A percentile compares a stretch with the other conserved stretches of the same genome.
Evolutionary conservation across 345 rosid species (phyloP).

Genomic region (Populus alba): DNA sequence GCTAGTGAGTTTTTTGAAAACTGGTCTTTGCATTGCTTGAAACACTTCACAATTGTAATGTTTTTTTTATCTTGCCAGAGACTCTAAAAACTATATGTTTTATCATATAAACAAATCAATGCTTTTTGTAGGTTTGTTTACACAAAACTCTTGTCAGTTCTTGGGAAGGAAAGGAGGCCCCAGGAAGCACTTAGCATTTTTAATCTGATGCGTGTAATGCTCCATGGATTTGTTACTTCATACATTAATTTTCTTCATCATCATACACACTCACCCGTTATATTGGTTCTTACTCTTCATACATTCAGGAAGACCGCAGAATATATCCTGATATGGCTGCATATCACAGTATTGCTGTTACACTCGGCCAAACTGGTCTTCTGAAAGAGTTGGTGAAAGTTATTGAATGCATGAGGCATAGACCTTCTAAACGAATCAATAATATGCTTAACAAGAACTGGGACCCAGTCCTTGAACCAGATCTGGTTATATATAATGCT

Average conservation of each 20-base stretch:
- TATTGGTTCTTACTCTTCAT: conserved; percentile 28
- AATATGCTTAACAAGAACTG: conserved; percentile 54
- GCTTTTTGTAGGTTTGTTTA: conserved; percentile 77
- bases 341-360: conserved; percentile 72
- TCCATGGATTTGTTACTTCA: conserved; percentile 13
- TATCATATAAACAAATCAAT: not conserved
- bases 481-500: conserved; percentile 86
- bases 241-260: not conserved
- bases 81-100: not conserved
- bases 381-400: conserved; percentile 65
- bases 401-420: conserved; percentile 77
- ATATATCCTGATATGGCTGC: conserved; percentile 93
- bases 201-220: conserved; percentile 73
- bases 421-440: conserved; percentile 48
- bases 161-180: conserved; percentile 68
- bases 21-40: not conserved
- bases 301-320: conserved; percentile 61
- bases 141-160: conserved; percentile 81
- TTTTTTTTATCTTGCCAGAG: not conserved
- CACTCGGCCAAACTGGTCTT: conserved; percentile 86
- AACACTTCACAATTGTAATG: not conserved
- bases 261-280: not conserved
- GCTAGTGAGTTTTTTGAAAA: too few relatives aligned
- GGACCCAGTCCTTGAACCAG: conserved; percentile 86
- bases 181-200: conserved; percentile 67